Base-by-base conservation (phyloP, 176 grass and related monocot species). In the Ensete glaucum region DNA sequence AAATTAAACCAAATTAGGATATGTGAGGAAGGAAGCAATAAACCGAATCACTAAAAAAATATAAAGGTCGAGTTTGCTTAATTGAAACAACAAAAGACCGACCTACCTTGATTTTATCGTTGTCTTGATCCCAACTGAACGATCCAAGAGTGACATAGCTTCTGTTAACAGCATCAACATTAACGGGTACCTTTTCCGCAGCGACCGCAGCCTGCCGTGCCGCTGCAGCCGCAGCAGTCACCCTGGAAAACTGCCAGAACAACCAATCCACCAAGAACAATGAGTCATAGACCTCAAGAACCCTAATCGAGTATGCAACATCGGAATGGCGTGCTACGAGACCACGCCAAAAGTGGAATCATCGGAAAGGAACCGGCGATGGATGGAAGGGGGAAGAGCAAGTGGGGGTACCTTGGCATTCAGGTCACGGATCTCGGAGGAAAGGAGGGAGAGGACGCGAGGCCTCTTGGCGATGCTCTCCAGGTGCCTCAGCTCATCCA, bases 51-150 rank as follows among this genome's bases (percentile, higher is more conserved):
- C 1, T 6, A 43, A 6, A 70, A 17, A 51, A 72, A 2, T 25
- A n/a, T 24, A 67, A 81, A 72, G 1, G 3, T 25, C 53, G 50
- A 27, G 0, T 11, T 67, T 54, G 12, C 21, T 23, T 6, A 13
- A 43, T 7, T 2, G 64, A 76, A 68, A 21, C 67, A 1, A 12
- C 17, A 52, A 19, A 50, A 0, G 11, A 71, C 23, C 29, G 76
- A 63, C 73, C 17, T 84, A 91, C 94, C 79, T 71, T 98, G 64
- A 98, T 85, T 72, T 98, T 98, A 15, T 98, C 94, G 65, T 17
- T 73, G 62, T 98, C 94, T 80, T 93, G 90, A 67, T 93, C 94
- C 94, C 94, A 98, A 77, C 90, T 93, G 75, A 98, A 98, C 1
- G 94, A 87, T 3, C 85, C 88, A 66, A 98, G 12, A 9, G 88